phyloP scores from a whole-genome alignment of 495 filamentous ascomycete species.

The Durotheca rogersii region DNA sequence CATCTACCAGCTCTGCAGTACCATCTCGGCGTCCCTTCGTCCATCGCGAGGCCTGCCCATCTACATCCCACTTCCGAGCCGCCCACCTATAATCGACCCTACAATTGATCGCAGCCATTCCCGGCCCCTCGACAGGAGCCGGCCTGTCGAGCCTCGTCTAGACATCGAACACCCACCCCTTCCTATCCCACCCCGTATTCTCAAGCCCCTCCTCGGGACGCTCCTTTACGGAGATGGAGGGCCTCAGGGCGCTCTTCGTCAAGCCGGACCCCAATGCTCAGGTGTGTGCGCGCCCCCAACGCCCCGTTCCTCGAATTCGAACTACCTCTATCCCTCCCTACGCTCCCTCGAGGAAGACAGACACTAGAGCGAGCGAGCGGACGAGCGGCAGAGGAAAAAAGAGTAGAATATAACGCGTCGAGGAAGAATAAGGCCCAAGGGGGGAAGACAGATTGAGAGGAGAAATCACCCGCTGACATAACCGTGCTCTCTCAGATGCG shows the following conservation, averaged over 20 bases:
- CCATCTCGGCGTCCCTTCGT: background rate
- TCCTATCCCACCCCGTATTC: background rate
- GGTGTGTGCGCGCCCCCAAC: no score
- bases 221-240: slow-evolving; percentile 83
- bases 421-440: no score
- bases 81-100: slow-evolving; percentile 2
- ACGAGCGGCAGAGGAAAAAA: no score
- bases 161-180: background rate
- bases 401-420: no score
- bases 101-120: slow-evolving; percentile 15
- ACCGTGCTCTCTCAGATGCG: slow-evolving; percentile 62
- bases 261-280: slow-evolving; percentile 91
- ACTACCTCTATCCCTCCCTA: slow-evolving; percentile 6
- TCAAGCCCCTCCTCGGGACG: slow-evolving; percentile 6
- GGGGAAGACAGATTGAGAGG: no score
- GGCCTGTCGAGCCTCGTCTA: slow-evolving; percentile 15
- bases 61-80: background rate
- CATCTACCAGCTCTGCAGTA: background rate
- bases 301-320: no score
- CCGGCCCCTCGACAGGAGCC: slow-evolving; percentile 18
- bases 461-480: no score
- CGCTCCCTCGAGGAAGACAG: no score
- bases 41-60: background rate
- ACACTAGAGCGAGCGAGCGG: no score
- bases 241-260: slow-evolving; percentile 81